Evolutionary conservation across 352 stramenopile species (phyloP), one percentile per base, ranked within the genome.

Genomic region (Phytophthora sp.): DNA sequence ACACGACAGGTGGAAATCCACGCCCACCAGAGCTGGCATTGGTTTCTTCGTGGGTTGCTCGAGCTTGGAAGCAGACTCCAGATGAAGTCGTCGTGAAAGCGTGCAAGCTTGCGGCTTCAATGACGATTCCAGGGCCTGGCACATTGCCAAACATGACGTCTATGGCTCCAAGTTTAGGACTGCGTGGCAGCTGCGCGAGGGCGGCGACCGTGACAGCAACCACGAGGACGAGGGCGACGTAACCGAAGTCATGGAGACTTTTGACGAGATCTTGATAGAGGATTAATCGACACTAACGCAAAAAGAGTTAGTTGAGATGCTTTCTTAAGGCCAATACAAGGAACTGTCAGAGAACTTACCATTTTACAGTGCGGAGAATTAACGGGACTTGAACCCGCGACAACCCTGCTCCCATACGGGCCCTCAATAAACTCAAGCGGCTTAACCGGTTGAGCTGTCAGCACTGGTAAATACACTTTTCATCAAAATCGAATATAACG

Each of bases 381-480:
- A 66, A 66, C 58, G 27, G 58, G 49, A 60, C 32, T 66, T 30
- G 58, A 66, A 66, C 45, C 56, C 46, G 56, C 48, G 56, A 59
- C 48, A 66, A 66, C 38, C 56, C 56, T 57, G 48, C 49, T 66
- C 48, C 44, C 39, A 32, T 37, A 42, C 35, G 23, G 37, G 49
- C 48, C 56, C 46, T 66, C 56, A 66, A 66, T 66, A 58, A 43
- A 17, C 48, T n/a, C 7, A 52, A 43, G 45, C 18, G n/a, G 26
- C 17, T 42, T 53, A 54, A 60, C 46, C 58, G n/a, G 31, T 30
- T 55, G 48, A 60, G 41, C 48, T 51, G 58, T 66, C 49, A 66
- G 44, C 39, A 60, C 39, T 37, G 32, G 4, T 10, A 26, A 26
- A 26, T 15, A 8, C 6, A 51, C n/a, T 38, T n/a, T 27, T 37